phyloP scores from a whole-genome alignment of 2,329 filamentous ascomycete species.

The Ascocoryne sarcoides region DNA sequence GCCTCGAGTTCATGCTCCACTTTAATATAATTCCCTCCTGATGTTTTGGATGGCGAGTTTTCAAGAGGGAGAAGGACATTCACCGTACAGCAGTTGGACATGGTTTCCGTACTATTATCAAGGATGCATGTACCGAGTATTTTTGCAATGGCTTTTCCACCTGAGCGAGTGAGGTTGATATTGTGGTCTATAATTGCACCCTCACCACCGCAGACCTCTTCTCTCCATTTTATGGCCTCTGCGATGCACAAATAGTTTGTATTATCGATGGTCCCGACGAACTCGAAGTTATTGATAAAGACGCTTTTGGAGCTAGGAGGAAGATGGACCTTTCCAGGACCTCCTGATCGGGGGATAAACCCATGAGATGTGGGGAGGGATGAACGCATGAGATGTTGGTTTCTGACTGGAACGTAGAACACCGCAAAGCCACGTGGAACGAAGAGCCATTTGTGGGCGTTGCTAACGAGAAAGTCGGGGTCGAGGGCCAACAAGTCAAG shows the following conservation, averaged over 20 bases:
- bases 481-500: conserved; percentile 59
- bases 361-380: conserved; percentile 76
- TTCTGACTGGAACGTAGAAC: conserved; percentile 69
- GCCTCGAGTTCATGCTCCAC: conserved; percentile 34
- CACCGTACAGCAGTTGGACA: conserved; percentile 60
- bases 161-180: conserved; percentile 52
- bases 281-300: conserved; percentile 68
- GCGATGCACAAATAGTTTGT: conserved; percentile 63
- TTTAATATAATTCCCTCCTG: conserved; percentile 14
- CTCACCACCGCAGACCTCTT: conserved; percentile 64
- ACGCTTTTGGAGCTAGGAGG: conserved; percentile 35
- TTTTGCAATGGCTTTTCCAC: conserved; percentile 49
- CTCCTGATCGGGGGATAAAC: conserved; percentile 38
- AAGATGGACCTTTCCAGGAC: conserved; percentile 28
- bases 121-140: conserved; percentile 63
- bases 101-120: conserved; percentile 52
- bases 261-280: conserved; percentile 66
- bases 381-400: conserved; percentile 66
- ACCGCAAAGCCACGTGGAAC: conserved; percentile 74
- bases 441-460: conserved; percentile 87
- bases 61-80: conserved; percentile 66
- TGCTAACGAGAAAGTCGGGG: conserved; percentile 80
- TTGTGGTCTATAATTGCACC: conserved; percentile 56
- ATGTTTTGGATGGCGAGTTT: conserved; percentile 22
- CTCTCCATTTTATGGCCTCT: conserved; percentile 62